A percentile compares a stretch with the other conserved stretches of the same genome.
Conservation (phyloP, 2,329 filamentous ascomycete species). For the Epichloe uncinata region DNA sequence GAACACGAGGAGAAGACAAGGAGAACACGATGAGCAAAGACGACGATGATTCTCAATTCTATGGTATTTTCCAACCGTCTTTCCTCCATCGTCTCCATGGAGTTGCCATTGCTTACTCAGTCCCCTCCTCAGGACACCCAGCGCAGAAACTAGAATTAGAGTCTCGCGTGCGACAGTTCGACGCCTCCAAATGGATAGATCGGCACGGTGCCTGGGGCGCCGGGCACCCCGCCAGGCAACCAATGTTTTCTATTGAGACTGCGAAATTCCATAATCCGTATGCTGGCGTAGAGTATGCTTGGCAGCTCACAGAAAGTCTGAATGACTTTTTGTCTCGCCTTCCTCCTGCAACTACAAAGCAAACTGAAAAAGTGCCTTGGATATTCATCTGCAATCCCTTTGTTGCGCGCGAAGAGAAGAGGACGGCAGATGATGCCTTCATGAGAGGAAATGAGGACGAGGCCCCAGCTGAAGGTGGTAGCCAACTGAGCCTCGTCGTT, state of each 20-base stretch:
- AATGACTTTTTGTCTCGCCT: slow-evolving; percentile 54
- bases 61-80: neutral
- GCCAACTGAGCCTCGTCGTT: slow-evolving; percentile 35
- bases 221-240: slow-evolving; percentile 1
- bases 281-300: slow-evolving; percentile 38
- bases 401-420: slow-evolving; percentile 23
- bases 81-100: neutral
- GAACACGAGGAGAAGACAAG: neutral
- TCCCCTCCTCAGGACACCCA: slow-evolving; percentile 39
- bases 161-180: slow-evolving; percentile 35
- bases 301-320: slow-evolving; percentile 51
- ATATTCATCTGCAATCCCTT: slow-evolving; percentile 61
- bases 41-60: neutral
- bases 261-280: slow-evolving; percentile 43
- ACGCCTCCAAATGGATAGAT: slow-evolving; percentile 31
- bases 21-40: neutral
- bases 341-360: slow-evolving; percentile 49
- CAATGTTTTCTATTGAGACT: slow-evolving; percentile 3
- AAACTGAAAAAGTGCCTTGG: slow-evolving; percentile 41
- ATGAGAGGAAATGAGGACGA: slow-evolving; percentile 36
- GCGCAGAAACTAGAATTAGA: slow-evolving; percentile 33
- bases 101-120: neutral
- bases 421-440: slow-evolving; percentile 20
- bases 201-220: slow-evolving; percentile 1
- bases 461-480: slow-evolving; percentile 30